Evolutionary conservation across 2,329 filamentous ascomycete genomes (phyloP).

Genomic region (Thermothelomyces thermophilus): DNA sequence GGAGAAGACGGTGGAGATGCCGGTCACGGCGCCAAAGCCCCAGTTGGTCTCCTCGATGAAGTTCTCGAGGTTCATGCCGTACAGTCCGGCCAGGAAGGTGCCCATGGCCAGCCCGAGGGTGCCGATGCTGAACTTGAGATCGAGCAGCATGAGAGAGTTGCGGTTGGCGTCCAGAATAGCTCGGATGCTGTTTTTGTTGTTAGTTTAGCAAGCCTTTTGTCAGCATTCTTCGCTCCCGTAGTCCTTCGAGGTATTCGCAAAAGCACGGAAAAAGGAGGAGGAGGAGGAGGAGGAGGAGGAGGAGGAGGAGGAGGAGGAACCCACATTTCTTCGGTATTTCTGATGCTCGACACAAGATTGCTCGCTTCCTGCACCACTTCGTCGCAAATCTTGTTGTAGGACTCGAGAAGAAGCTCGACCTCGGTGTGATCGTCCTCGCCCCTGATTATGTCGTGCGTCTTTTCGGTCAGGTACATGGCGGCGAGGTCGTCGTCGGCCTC

Average conservation of each 20-base stretch:
- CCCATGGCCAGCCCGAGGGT: conserved; percentile 92
- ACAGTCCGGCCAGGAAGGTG: conserved; percentile 95
- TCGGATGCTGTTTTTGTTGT: conserved; percentile 85
- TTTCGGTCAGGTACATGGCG: conserved; percentile 92
- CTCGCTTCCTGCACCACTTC: conserved; percentile 95
- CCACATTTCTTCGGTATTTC: conserved; percentile 98
- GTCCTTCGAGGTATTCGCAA: too few relatives aligned
- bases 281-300: neutral
- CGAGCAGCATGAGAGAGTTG: conserved; percentile 94
- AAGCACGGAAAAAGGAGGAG: neutral
- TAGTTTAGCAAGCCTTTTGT: too few relatives aligned
- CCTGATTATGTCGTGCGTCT: conserved; percentile 40
- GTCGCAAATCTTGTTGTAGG: conserved; percentile 95
- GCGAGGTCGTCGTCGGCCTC: conserved; percentile 94
- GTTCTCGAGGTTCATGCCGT: conserved; percentile 99
- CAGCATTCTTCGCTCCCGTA: too few relatives aligned
- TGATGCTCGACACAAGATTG: conserved; percentile 87
- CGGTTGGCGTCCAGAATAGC: conserved; percentile 97
- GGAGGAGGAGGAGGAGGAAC: conserved; percentile 28
- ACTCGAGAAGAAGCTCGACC: conserved; percentile 93
- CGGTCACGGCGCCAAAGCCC: conserved; percentile 74
- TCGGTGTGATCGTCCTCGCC: conserved; percentile 48
- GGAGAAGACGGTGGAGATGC: conserved; percentile 63
- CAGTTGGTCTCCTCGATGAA: conserved; percentile 92
- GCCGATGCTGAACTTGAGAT: conserved; percentile 92